A percentile compares a stretch with the other conserved stretches of the same genome.
Evolutionary conservation across 352 stramenopile species (phyloP).

Genomic region (Pythium insidiosum): DNA sequence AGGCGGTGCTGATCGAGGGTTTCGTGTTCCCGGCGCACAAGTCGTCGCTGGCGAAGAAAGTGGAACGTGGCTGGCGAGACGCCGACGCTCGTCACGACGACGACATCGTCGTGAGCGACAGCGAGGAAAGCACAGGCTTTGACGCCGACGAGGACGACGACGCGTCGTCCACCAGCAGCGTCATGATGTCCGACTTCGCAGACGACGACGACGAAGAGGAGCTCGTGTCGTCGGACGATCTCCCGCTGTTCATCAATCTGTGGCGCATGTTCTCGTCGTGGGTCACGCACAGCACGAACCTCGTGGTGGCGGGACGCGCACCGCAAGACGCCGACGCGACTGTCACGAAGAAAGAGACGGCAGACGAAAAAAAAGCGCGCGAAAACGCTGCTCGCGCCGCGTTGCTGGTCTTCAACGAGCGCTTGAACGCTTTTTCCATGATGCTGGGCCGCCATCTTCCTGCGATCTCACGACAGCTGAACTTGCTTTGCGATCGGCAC

Average conservation of each 20-base stretch:
- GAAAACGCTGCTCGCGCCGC: conserved; percentile 26
- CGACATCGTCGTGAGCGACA: conserved; percentile 64
- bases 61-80: conserved; percentile 36
- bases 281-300: conserved; percentile 64
- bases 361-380: conserved; percentile 30
- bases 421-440: conserved; percentile 57
- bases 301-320: conserved; percentile 37
- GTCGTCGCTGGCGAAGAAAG: conserved; percentile 57
- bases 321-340: too few species aligned
- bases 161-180: conserved; percentile 41
- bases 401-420: conserved; percentile 46
- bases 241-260: conserved; percentile 62
- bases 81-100: conserved; percentile 15
- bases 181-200: conserved; percentile 57
- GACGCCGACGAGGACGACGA: conserved; percentile 35
- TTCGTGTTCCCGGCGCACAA: conserved; percentile 84
- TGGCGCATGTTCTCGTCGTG: conserved; percentile 62
- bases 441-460: conserved; percentile 49
- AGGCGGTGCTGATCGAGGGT: conserved; percentile 74
- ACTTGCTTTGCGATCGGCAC: conserved; percentile 43
- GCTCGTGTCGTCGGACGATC: conserved; percentile 54
- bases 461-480: conserved; percentile 37
- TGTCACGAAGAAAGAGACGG: conserved; percentile 2
- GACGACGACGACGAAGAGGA: conserved; percentile 66
- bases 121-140: conserved; percentile 39